phyloP scores from a whole-genome alignment of 192 early-diverging fungal genomes.

The Rhizophagus prolifer region DNA sequence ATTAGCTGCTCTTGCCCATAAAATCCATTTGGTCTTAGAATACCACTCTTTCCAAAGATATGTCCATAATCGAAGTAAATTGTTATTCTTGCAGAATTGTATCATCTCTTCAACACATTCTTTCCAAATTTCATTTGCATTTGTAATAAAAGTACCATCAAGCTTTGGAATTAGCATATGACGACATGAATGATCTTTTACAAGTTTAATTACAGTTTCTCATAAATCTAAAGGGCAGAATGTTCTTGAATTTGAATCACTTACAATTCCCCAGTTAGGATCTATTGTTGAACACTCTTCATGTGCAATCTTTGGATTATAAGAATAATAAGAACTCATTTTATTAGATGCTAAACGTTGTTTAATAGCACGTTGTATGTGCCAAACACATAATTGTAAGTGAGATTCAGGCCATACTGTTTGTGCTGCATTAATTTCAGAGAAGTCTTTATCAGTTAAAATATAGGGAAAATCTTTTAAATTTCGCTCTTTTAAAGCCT shows the following conservation, averaged over 20 bases:
- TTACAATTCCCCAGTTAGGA: not conserved
- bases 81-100: not conserved
- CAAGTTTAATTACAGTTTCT: too few relatives aligned
- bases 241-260: not conserved
- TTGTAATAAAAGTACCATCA: not conserved
- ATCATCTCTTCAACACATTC: not conserved
- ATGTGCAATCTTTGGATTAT: not conserved
- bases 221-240: too few relatives aligned
- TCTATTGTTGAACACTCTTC: too few relatives aligned
- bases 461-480: too few relatives aligned
- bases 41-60: not conserved
- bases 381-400: not conserved
- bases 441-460: conserved; percentile 11
- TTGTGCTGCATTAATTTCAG: not conserved
- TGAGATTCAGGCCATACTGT: not conserved
- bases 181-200: too few relatives aligned
- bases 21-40: not conserved
- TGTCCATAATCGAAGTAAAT: not conserved
- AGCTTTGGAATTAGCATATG: too few relatives aligned
- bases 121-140: not conserved
- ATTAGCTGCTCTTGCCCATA: not conserved
- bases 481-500: too few relatives aligned
- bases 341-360: not conserved
- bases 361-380: too few relatives aligned
- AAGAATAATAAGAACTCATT: not conserved